Evolutionary conservation across 2,329 filamentous ascomycete species (phyloP).

Genomic region (Dryadomyces quercus-mongolicae): DNA sequence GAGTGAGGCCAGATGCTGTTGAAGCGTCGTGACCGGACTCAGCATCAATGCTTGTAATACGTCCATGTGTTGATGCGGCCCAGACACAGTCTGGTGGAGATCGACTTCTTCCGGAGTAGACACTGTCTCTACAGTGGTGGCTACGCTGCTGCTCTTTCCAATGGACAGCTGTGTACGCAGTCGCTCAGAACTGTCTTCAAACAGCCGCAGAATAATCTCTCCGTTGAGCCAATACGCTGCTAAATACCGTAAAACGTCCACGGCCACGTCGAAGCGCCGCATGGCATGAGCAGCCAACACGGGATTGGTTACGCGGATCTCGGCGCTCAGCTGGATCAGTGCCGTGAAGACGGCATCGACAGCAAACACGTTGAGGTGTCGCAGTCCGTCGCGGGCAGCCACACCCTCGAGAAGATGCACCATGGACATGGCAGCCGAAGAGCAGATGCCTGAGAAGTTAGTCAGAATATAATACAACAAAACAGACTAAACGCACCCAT

Average conservation of each 20-base stretch:
- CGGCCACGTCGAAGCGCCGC: slow-evolving; percentile 12
- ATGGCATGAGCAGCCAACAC: slow-evolving; percentile 13
- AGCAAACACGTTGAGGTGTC: slow-evolving; percentile 4
- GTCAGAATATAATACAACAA: not conserved
- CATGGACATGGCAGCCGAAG: not conserved
- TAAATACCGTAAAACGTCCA: slow-evolving; percentile 11
- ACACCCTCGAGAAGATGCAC: slow-evolving; percentile 1
- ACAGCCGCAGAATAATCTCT: slow-evolving; percentile 12
- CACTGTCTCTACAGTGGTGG: not conserved
- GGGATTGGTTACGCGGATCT: slow-evolving; percentile 13
- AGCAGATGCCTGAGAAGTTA: not conserved
- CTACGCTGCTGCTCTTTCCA: slow-evolving; percentile 1
- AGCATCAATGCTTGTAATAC: slow-evolving; percentile 1
- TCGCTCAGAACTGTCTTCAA: slow-evolving; percentile 11
- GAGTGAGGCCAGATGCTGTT: slow-evolving; percentile 4
- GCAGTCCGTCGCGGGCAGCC: not conserved
- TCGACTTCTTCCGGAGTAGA: not conserved
- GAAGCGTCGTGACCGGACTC: not conserved
- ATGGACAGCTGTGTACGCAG: slow-evolving; percentile 2
- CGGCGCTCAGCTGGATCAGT: slow-evolving; percentile 13
- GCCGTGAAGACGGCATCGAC: slow-evolving; percentile 3
- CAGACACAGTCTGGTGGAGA: too few species aligned
- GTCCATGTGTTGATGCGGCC: too few species aligned
- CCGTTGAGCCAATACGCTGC: slow-evolving; percentile 14
- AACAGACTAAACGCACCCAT: slow-evolving; percentile 1